phyloP scores from a whole-genome alignment of 805 yeast genomes.

The Candida easanensis region DNA sequence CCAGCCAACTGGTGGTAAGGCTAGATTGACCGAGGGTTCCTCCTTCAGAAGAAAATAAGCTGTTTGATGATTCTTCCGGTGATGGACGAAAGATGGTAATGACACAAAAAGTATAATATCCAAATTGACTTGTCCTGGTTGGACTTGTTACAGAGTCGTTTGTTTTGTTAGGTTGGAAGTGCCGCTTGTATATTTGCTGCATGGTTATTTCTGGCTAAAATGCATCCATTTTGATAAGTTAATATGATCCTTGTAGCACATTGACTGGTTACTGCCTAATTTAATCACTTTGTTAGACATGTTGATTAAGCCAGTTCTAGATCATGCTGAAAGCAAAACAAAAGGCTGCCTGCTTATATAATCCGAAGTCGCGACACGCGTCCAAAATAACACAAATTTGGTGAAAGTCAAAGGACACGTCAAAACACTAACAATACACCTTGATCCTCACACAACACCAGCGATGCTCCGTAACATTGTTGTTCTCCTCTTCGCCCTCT shows the following conservation, averaged over 20 bases:
- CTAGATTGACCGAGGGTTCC: slow-evolving; percentile 98
- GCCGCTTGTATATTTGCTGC: slow-evolving; percentile 7
- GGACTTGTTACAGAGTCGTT: neutral
- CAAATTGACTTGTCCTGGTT: slow-evolving; percentile 3
- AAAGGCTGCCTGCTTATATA: too few relatives aligned
- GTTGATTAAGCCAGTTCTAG: too few relatives aligned
- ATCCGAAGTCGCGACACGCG: neutral
- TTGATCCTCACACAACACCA: neutral
- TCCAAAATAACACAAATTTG: neutral
- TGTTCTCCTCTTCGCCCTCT: slow-evolving; percentile 7
- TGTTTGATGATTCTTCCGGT: too few relatives aligned
- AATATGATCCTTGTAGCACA: neutral
- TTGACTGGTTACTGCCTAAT: too few relatives aligned
- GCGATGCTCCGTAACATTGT: slow-evolving; percentile 3
- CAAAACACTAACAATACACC: too few relatives aligned
- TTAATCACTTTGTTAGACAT: too few relatives aligned
- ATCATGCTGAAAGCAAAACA: too few relatives aligned
- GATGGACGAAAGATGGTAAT: neutral
- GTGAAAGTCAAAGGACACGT: slow-evolving; percentile 1
- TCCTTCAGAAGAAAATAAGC: slow-evolving; percentile 98
- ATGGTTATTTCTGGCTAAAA: slow-evolving; percentile 8
- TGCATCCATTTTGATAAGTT: slow-evolving; percentile 3
- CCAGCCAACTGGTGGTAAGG: slow-evolving; percentile 99
- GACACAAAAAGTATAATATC: slow-evolving; percentile 1
- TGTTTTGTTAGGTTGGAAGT: slow-evolving; percentile 6